Conservation (phyloP, 176 grass and related monocot genomes). For the Musa troglodytarum region DNA sequence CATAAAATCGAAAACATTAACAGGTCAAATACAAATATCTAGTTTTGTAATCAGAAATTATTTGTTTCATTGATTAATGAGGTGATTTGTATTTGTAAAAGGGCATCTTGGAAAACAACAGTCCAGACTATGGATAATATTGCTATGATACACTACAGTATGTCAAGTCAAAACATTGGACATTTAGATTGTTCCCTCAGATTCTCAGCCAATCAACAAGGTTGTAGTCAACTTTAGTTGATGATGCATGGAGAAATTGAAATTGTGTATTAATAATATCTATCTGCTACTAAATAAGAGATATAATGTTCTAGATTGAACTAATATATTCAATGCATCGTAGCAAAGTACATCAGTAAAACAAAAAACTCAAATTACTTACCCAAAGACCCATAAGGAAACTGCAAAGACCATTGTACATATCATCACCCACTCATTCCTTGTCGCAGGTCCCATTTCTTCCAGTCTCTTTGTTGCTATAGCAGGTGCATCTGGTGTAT, state of each 20-base stretch:
- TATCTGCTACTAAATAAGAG: neutral
- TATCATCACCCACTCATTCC: conserved; percentile 81
- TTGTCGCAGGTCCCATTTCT: conserved; percentile 69
- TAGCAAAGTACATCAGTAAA: neutral
- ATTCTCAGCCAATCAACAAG: neutral
- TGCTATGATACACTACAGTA: too few species aligned
- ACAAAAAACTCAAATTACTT: conserved; percentile 6
- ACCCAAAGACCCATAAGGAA: conserved; percentile 69
- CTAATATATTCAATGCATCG: neutral
- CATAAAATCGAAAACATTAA: too few species aligned
- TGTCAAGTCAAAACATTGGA: too few species aligned
- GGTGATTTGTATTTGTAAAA: too few species aligned
- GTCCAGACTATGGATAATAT: too few species aligned
- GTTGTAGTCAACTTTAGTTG: neutral
- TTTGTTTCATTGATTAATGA: too few species aligned
- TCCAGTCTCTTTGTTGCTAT: conserved; percentile 50
- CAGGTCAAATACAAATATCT: too few species aligned
- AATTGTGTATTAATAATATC: neutral
- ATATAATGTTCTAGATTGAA: neutral
- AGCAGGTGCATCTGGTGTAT: conserved; percentile 71
- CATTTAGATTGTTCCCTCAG: neutral
- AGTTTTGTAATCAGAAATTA: too few species aligned
- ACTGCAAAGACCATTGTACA: conserved; percentile 78
- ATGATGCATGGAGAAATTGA: neutral
- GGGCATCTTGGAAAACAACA: too few species aligned